Evolutionary conservation across 345 rosid species (phyloP), one percentile per base, ranked within the genome.

Genomic region (Salix brachista): DNA sequence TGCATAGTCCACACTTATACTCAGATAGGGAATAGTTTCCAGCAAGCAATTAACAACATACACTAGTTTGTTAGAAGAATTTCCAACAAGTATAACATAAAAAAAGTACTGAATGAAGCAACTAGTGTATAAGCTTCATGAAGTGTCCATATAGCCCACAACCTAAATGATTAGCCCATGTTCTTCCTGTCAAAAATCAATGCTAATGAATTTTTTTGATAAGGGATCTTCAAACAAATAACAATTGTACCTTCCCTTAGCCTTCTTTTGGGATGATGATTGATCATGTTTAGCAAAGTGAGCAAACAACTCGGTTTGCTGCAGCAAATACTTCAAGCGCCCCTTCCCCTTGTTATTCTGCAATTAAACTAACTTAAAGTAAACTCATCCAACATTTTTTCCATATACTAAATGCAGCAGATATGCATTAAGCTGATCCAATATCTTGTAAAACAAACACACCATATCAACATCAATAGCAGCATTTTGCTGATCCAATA

Each of bases 291-390:
- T 96, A 14, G 98, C 97, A 90, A 93, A 96, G 76, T 96, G 98
- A 71, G 98, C 95, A 88, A 96, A 93, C 76, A 96, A 81, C 92
- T 96, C 99, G 1, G 99, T 96, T 76, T 93, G 99, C 88, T 96
- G 97, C 78, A 96, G 83, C 75, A 96, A 92, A 79, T 90, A 93
- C 85, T 96, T 93, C 85, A 96, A 71, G 70, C 98, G 87, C 52
- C 99, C 99, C 82, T 93, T 90, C 32, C 98, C 98, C 82, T 70
- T 84, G 19, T 92, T 96, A 74, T 94, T 96, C 99, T 96, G 86
- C 16, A 67, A 86, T 78, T 34, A 67, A 69, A 66, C 58, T 12
- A 78, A 23, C 62, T 60, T 75, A 58, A 34, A 84, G 50, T 21
- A 50, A 68, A 64, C 71, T 34, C 41, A 26, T 25, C 39, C 13